phyloP scores from a whole-genome alignment of 768 basidiomycete species.

The Macrolepiota fuliginosa region DNA sequence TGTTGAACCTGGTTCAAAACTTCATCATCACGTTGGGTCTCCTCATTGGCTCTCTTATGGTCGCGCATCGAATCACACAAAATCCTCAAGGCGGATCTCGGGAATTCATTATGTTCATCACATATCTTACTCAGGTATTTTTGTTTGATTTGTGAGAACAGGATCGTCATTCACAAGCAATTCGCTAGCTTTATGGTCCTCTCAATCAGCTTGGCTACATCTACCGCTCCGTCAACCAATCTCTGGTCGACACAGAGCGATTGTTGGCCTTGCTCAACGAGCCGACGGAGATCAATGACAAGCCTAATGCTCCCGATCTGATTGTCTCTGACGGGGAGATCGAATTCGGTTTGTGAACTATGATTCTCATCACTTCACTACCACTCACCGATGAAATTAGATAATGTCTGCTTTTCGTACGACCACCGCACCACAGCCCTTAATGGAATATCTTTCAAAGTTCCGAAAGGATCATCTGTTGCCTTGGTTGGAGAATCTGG shows the following conservation, averaged over 20 bases:
- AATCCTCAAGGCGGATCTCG: constrained; percentile 45
- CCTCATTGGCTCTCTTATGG: constrained; percentile 77
- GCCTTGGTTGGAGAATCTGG: constrained; percentile 88
- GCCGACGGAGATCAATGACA: constrained; percentile 81
- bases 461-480: constrained; percentile 83
- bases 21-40: constrained; percentile 81
- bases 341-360: constrained; percentile 67
- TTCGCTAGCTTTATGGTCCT: constrained; percentile 60
- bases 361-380: neutral
- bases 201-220: constrained; percentile 77
- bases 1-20: constrained; percentile 78
- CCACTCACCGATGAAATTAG: constrained; percentile 30
- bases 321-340: constrained; percentile 74
- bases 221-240: constrained; percentile 74
- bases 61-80: constrained; percentile 64
- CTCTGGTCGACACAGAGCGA: constrained; percentile 81
- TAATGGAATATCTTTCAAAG: constrained; percentile 79
- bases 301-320: constrained; percentile 71
- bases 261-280: constrained; percentile 79
- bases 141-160: neutral
- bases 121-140: constrained; percentile 73
- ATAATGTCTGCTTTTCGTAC: constrained; percentile 87
- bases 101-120: constrained; percentile 78
- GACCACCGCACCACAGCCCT: constrained; percentile 69
- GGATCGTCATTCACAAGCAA: neutral